A percentile compares a stretch with the other conserved stretches of the same genome.
These are phyloP conservation scores for Cokeromyces recurvatus DNA, from an alignment of 371 early-diverging fungal genomes.

Conservation along the genomic window DNA sequence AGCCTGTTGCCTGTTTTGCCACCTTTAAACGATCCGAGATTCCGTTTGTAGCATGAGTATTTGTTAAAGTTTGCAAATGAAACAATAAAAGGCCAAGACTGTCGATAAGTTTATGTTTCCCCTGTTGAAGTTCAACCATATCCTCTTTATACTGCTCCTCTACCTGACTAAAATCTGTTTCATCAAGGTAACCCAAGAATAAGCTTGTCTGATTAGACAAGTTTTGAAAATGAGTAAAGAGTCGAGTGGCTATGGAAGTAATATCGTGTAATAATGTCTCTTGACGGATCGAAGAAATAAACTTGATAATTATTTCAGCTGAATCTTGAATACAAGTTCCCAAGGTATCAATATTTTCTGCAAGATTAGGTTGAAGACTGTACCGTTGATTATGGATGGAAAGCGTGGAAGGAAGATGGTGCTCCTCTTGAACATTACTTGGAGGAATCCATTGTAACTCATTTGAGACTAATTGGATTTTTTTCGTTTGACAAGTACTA, in stretches of 20 bases:
- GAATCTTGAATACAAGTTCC: conserved; percentile 23
- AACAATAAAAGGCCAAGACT: conserved; percentile 60
- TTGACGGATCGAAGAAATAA: no score
- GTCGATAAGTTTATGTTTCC: conserved; percentile 45
- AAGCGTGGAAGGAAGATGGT: not conserved
- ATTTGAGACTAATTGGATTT: conserved; percentile 10
- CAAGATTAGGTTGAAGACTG: conserved; percentile 15
- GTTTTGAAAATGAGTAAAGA: conserved; percentile 45
- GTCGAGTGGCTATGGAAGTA: conserved; percentile 31
- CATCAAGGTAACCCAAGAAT: conserved; percentile 26
- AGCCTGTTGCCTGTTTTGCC: no score
- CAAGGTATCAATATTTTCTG: conserved; percentile 19
- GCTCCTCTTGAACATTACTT: not conserved
- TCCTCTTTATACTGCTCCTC: conserved; percentile 2
- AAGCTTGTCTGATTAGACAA: conserved; percentile 32
- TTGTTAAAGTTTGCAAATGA: conserved; percentile 55
- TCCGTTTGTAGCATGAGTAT: conserved; percentile 1
- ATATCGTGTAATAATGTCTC: no score
- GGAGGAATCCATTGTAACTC: conserved; percentile 9
- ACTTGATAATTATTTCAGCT: conserved; percentile 23
- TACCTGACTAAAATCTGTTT: conserved; percentile 16
- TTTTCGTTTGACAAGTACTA: conserved; percentile 22
- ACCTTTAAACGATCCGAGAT: no score
- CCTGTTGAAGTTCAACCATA: conserved; percentile 2
- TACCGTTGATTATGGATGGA: conserved; percentile 2